phyloP scores from a whole-genome alignment of 768 basidiomycete genomes.

The Leccinum arenicola region DNA sequence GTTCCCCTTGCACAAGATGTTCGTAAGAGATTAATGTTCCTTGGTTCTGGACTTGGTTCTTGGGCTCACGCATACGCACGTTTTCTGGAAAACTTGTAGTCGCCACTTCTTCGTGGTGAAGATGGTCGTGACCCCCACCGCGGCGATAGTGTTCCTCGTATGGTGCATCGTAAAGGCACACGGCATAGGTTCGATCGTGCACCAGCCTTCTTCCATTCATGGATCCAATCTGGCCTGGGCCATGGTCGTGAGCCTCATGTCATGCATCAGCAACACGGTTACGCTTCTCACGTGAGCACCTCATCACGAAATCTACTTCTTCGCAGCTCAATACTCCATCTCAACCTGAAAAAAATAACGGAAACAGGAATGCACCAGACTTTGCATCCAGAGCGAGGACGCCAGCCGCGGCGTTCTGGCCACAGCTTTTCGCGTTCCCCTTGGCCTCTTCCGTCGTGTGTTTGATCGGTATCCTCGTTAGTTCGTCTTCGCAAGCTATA shows the following conservation, averaged over 20 bases:
- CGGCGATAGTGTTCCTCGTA: constrained; percentile 69
- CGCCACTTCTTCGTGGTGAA: constrained; percentile 81
- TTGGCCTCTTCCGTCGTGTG: constrained; percentile 71
- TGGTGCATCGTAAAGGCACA: constrained; percentile 78
- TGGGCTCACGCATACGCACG: constrained; percentile 1
- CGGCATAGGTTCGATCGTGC: constrained; percentile 74
- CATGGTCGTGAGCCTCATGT: constrained; percentile 71
- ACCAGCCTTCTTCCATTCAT: constrained; percentile 57
- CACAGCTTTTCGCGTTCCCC: constrained; percentile 71
- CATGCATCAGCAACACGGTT: constrained; percentile 77
- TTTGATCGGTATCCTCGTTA: constrained; percentile 80
- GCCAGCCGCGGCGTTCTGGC: constrained; percentile 56
- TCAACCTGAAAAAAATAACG: constrained; percentile 6
- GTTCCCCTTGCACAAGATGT: constrained; percentile 83
- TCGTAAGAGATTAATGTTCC: constrained; percentile 25
- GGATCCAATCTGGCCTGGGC: constrained; percentile 74
- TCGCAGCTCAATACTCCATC: constrained; percentile 4
- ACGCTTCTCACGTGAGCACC: constrained; percentile 63
- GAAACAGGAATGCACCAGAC: constrained; percentile 65
- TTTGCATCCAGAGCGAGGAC: constrained; percentile 63
- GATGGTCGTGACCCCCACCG: constrained; percentile 67
- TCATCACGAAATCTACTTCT: background rate
- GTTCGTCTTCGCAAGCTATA: constrained; percentile 71
- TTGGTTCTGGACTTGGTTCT: background rate
- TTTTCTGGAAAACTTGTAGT: constrained; percentile 31